A percentile compares a stretch with the other conserved stretches of the same genome.
phyloP scores from a whole-genome alignment of 1,139 yeast species.

The Suhomyces bolitotheri region DNA sequence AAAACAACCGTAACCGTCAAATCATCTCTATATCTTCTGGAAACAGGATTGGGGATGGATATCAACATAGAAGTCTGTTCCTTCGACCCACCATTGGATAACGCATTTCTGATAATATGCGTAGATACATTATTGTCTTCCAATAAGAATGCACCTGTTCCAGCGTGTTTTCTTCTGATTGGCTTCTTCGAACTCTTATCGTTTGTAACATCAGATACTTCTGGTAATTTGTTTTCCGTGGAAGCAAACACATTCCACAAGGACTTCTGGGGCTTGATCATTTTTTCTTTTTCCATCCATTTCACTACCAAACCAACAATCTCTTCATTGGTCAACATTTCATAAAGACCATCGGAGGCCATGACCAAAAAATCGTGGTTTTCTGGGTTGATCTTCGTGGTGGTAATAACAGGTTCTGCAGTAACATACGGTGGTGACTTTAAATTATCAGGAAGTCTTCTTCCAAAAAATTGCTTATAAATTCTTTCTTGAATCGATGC shows the following conservation, averaged over 20 bases:
- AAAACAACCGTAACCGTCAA: slow-evolving; percentile 94
- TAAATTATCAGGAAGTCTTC: slow-evolving; percentile 74
- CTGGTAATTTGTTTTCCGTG: slow-evolving; percentile 57
- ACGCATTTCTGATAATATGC: slow-evolving; percentile 88
- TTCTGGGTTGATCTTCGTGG: slow-evolving; percentile 70
- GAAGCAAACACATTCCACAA: slow-evolving; percentile 51
- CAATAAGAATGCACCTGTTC: slow-evolving; percentile 42
- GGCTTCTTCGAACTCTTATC: slow-evolving; percentile 52
- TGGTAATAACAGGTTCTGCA: slow-evolving; percentile 90
- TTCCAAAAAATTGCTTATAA: slow-evolving; percentile 79
- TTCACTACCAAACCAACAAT: slow-evolving; percentile 88
- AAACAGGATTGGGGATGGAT: slow-evolving; percentile 90
- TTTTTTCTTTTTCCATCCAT: slow-evolving; percentile 83
- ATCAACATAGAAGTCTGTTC: slow-evolving; percentile 87
- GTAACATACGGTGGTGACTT: slow-evolving; percentile 96
- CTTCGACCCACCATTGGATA: slow-evolving; percentile 82
- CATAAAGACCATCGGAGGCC: slow-evolving; percentile 95
- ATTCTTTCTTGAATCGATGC: slow-evolving; percentile 70
- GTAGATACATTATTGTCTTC: slow-evolving; percentile 91
- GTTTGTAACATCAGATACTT: slow-evolving; percentile 60
- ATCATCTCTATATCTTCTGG: slow-evolving; percentile 92
- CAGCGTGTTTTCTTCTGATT: slow-evolving; percentile 37
- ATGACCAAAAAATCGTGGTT: slow-evolving; percentile 84
- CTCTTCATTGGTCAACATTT: slow-evolving; percentile 88
- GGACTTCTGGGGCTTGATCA: slow-evolving; percentile 55